These are phyloP conservation scores for Terfezia boudieri DNA, from an alignment of 495 filamentous ascomycete genomes.

Conservation along the genomic window DNA sequence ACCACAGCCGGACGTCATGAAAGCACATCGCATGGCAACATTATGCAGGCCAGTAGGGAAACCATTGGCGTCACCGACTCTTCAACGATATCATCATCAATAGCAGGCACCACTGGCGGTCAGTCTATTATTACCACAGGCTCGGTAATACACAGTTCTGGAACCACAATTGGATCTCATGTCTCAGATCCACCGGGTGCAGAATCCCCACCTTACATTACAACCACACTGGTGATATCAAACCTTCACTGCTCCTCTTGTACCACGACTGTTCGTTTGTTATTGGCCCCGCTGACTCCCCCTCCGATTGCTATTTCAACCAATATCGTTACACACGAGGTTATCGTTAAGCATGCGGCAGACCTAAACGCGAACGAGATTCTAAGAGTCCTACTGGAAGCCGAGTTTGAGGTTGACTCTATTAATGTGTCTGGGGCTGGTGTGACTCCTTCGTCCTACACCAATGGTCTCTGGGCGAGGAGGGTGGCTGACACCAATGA, in stretches of 20 bases:
- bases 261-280: constrained; percentile 31
- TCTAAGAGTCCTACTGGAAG: constrained; percentile 23
- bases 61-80: too few relatives aligned
- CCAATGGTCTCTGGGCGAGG: background rate
- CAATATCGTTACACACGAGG: constrained; percentile 33
- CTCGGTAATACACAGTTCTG: too few relatives aligned
- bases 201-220: constrained; percentile 11
- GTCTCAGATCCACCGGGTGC: background rate
- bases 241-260: constrained; percentile 44
- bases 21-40: too few relatives aligned
- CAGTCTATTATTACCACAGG: too few relatives aligned
- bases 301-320: constrained; percentile 30
- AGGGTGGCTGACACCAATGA: background rate
- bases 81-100: too few relatives aligned
- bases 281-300: constrained; percentile 22
- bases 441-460: background rate
- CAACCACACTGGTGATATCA: constrained; percentile 28
- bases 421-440: constrained; percentile 9
- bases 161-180: too few relatives aligned
- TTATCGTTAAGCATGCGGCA: constrained; percentile 21
- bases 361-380: constrained; percentile 18
- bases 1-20: too few relatives aligned
- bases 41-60: too few relatives aligned
- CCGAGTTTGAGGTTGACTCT: constrained; percentile 25
- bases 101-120: too few relatives aligned